Percentiles rank a stretch among this genome's conserved stretches.
Conservation (phyloP, 257 asterid genomes). For the Mitragyna speciosa region DNA sequence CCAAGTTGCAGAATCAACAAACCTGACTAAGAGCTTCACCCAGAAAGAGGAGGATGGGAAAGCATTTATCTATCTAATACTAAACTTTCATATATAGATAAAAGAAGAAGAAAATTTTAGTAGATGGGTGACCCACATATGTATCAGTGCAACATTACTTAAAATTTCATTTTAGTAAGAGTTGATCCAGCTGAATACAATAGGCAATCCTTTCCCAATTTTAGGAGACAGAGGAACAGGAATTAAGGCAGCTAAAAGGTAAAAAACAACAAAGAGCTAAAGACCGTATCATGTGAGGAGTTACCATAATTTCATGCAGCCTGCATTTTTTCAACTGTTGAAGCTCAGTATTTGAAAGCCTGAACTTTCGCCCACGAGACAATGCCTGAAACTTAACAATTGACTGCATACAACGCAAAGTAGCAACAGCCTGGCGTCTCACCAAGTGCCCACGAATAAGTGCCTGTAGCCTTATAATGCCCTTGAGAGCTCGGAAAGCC, state of each 20-base stretch:
- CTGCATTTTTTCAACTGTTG: slow-evolving; percentile 25
- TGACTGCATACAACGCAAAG: slow-evolving; percentile 74
- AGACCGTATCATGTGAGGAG: slow-evolving; percentile 11
- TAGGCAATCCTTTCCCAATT: not conserved
- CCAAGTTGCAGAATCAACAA: not conserved
- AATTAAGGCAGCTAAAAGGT: not conserved
- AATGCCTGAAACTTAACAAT: slow-evolving; percentile 74
- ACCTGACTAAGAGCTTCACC: not conserved
- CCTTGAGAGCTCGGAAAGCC: slow-evolving; percentile 86
- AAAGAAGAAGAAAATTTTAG: not conserved
- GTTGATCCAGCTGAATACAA: not conserved
- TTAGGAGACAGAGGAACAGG: not conserved
- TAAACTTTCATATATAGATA: not conserved
- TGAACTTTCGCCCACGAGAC: slow-evolving; percentile 72
- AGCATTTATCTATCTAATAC: not conserved
- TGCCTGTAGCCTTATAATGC: slow-evolving; percentile 91
- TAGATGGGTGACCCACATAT: not conserved
- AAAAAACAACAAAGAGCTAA: slow-evolving; percentile 18
- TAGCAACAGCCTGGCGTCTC: slow-evolving; percentile 87
- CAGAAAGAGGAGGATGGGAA: not conserved
- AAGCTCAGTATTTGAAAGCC: slow-evolving; percentile 40
- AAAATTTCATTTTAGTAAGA: not conserved
- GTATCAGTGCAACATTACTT: not conserved
- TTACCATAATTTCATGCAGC: slow-evolving; percentile 35
- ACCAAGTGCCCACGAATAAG: slow-evolving; percentile 93